Evolutionary conservation across 1,139 yeast species (phyloP), one percentile per base, ranked within the genome.

Genomic region (Suhomyces panamericanus): DNA sequence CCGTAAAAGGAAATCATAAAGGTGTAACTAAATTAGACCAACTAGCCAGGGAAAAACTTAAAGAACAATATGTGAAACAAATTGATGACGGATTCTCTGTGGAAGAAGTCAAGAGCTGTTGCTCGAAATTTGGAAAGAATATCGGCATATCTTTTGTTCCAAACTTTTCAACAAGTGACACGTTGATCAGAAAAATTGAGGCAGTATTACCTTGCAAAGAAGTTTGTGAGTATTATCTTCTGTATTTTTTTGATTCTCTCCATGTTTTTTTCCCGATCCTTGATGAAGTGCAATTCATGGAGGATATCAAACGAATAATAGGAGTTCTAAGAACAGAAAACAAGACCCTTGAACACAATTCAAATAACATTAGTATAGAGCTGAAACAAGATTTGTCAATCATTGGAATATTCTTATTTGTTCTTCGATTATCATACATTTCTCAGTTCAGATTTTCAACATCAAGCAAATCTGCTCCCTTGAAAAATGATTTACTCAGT

Each of bases 81-180:
- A 28, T 54, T 15, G 51, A 48, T 13, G 55, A 54, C 17, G 53
- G 53, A 1, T 41, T 33, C 32, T 31, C 44, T 2, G 17, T 47
- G 1, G 42, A 41, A 10, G 55, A 53, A n/a, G 52, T 52, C 2
- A 55, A 53, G 41, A 38, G 37, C n/a, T 48, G 55, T 3, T 44
- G 48, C 15, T 48, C 56, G 2, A 43, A 35, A 9, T 51, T 46
- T 44, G 56, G 49, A 5, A 28, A 32, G 20, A 35, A 35, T 17
- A 8, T 42, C 2, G 56, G 55, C 3, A 32, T 51, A 7, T 35
- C 16, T 12, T 52, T 39, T 39, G 33, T 31, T 22, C 30, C 44
- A 1, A 34, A 16, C 2, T 37, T 35, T 14, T n/a, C 44, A 12
- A 10, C 12, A 2, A 15, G 34, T 5, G 34, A 26, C 28, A 29